Percentiles rank a stretch among this genome's conserved stretches.
These are phyloP conservation scores for Saccharum hybrid DNA, from an alignment of 202 grass and related monocot species.

Conservation along the genomic window DNA sequence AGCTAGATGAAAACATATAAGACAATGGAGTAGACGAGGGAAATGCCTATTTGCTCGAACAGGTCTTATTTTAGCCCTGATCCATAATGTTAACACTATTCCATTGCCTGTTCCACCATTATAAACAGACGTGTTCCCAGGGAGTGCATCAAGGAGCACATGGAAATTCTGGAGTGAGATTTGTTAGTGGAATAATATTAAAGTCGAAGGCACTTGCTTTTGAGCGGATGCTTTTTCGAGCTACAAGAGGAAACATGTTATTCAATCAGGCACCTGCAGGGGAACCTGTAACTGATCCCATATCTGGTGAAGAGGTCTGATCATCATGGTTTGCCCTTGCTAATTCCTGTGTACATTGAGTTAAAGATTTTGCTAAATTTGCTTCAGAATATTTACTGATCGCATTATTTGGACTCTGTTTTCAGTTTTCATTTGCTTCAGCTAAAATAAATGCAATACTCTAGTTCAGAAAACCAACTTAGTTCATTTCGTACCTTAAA, in stretches of 20 bases:
- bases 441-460: constrained; percentile 8
- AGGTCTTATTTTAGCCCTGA: constrained; percentile 60
- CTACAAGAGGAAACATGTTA: constrained; percentile 96
- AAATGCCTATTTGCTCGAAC: constrained; percentile 81
- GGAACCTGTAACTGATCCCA: constrained; percentile 85
- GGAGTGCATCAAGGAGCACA: constrained; percentile 59
- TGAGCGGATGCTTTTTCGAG: constrained; percentile 98
- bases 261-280: constrained; percentile 93
- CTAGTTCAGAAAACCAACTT: constrained; percentile 27
- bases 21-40: constrained; percentile 58
- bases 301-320: constrained; percentile 95
- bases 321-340: constrained; percentile 43
- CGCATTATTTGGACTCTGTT: constrained; percentile 36
- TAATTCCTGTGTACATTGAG: constrained; percentile 38
- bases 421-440: background rate
- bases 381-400: constrained; percentile 29
- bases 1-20: constrained; percentile 92
- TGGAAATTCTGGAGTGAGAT: constrained; percentile 84
- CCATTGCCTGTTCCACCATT: constrained; percentile 32
- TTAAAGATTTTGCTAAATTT: constrained; percentile 14
- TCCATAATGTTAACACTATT: constrained; percentile 22
- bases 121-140: constrained; percentile 55
- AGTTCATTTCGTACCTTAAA: constrained; percentile 19
- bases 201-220: constrained; percentile 91
- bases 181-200: constrained; percentile 92